Evolutionary conservation across 164 flowering plant genomes (phyloP), one percentile per base, ranked within the genome.

Genomic region (Saururus chinensis): DNA sequence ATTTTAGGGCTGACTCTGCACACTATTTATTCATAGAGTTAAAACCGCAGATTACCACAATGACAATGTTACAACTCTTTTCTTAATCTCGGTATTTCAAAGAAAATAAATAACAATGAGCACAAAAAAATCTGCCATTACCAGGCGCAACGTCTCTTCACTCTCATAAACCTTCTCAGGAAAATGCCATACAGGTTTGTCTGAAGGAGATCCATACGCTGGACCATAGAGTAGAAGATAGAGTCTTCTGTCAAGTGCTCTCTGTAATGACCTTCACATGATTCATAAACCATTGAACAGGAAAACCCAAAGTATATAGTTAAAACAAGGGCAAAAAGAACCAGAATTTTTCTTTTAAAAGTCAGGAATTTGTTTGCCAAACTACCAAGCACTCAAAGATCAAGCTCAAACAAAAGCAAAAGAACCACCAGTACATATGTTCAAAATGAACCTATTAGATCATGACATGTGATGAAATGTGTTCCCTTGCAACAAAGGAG

Each of bases 161-260:
- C 76, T 70, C 57, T 80, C 92, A 66, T 85, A 85, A n/a, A 83
- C 78, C 62, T 90, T 93, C 72, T 91, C 95, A 0, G 99, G 99
- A 68, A 93, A 91, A 78, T 93, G 97, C 97, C 99, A 93, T 11
- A 81, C 82, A 56, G 89, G 86, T 65, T 85, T 77, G 61, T 78
- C 86, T 60, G 63, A 68, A 26, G 89, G 74, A 72, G 84, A 70
- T 19, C 81, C 84, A 71, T 70, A 68, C 60, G 86, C n/a, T 26
- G 62, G 56, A 25, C 97, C 93, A 75, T 77, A 76, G 24, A 93
- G 74, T 14, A 90, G 87, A 77, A 93, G 97, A 74, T 87, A 93
- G 19, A 93, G 86, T 66, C 93, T 81, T 75, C 85, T 75, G 75
- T 93, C 96, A 66, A 90, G 95, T 51, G 99, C 96, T 64, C 99